A percentile compares a stretch with the other conserved stretches of the same genome.
Conservation (phyloP, 1,284 basidiomycete species). For the Ceratobasidium sp. region DNA sequence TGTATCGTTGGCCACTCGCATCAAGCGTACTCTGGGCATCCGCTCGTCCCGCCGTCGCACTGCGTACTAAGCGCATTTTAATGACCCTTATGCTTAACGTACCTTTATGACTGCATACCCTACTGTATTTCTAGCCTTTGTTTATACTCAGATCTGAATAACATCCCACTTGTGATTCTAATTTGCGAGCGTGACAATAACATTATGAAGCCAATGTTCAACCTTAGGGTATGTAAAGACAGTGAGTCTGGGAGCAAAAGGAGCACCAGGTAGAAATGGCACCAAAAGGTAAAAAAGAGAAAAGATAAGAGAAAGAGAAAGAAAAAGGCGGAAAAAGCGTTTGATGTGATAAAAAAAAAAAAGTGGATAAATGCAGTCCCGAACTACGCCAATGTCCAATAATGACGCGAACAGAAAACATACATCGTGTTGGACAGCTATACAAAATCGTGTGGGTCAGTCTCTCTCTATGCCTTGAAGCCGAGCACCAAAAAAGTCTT, state of each 20-base stretch:
- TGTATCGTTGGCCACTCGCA: conserved; percentile 42
- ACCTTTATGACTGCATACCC: conserved; percentile 13
- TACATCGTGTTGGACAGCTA: conserved; percentile 18
- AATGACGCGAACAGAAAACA: conserved; percentile 31
- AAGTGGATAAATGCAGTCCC: conserved; percentile 28
- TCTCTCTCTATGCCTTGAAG: conserved; percentile 25
- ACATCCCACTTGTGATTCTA: background rate
- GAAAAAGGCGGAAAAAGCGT: background rate
- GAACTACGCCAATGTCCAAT: conserved; percentile 26
- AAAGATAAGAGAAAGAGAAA: background rate
- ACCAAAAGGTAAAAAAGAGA: background rate
- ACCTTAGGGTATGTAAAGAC: conserved; percentile 40
- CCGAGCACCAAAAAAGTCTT: background rate
- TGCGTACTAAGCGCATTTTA: too few relatives aligned
- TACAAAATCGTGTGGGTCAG: conserved; percentile 30
- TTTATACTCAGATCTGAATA: background rate
- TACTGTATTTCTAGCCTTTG: conserved; percentile 25
- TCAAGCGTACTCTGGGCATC: conserved; percentile 43
- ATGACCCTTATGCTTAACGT: background rate
- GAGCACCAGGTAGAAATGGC: conserved; percentile 6
- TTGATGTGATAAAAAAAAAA: background rate
- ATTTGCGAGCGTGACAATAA: conserved; percentile 16
- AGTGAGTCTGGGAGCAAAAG: conserved; percentile 5
- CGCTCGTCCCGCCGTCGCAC: conserved; percentile 40
- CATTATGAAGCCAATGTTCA: conserved; percentile 30